Evolutionary conservation across 2,329 filamentous ascomycete species (phyloP).

Genomic region (Trichoderma brevicompactum): DNA sequence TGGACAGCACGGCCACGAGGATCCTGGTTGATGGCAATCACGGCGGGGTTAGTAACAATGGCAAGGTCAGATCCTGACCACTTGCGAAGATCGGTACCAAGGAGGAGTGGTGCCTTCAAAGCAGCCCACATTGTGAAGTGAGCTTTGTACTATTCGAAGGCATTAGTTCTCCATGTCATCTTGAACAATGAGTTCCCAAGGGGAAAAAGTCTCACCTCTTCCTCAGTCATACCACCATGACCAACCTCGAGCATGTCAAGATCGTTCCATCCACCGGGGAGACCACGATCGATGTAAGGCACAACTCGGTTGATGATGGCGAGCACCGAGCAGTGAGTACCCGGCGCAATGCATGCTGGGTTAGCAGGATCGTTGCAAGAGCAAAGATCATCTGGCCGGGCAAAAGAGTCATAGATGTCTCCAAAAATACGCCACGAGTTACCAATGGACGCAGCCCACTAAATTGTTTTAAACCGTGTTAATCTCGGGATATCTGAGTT

Average conservation of each 20-base stretch:
- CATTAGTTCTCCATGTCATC: background rate
- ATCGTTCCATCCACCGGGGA: constrained; percentile 28
- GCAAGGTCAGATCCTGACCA: constrained; percentile 32
- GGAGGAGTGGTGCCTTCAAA: constrained; percentile 50
- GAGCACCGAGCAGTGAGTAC: constrained; percentile 26
- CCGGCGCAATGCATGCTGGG: constrained; percentile 27
- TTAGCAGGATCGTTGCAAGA: constrained; percentile 25
- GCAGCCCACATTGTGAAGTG: constrained; percentile 53
- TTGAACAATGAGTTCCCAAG: too few relatives aligned
- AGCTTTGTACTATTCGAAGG: constrained; percentile 29
- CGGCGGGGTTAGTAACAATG: constrained; percentile 34
- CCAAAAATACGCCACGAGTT: constrained; percentile 44
- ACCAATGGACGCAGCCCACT: constrained; percentile 29
- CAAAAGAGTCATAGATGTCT: constrained; percentile 43
- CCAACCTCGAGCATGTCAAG: constrained; percentile 28
- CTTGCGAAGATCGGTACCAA: constrained; percentile 45
- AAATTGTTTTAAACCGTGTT: background rate
- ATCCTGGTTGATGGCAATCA: constrained; percentile 44
- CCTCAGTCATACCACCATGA: constrained; percentile 25
- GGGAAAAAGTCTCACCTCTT: constrained; percentile 3
- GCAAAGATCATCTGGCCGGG: constrained; percentile 29
- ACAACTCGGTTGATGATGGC: constrained; percentile 26
- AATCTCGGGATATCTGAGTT: constrained; percentile 1
- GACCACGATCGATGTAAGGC: constrained; percentile 18
- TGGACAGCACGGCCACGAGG: constrained; percentile 36